These are phyloP conservation scores for Salicornia ramosissima DNA, from an alignment of 148 eudicot species.

Conservation along the genomic window DNA sequence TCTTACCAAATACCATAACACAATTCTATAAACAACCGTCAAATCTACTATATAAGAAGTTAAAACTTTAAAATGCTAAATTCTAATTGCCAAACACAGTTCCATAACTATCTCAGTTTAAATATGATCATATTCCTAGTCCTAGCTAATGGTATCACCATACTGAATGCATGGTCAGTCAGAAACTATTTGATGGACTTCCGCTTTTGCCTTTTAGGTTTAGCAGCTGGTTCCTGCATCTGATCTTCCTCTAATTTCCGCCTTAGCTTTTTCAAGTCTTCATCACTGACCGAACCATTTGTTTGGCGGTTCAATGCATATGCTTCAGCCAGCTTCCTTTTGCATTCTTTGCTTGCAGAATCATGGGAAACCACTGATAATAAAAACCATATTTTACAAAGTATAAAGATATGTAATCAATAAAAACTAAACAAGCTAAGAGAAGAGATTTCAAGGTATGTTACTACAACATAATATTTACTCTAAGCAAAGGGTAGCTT, in stretches of 20 bases:
- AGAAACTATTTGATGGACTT: constrained; percentile 31
- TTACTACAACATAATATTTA: not conserved
- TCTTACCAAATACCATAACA: too few species aligned
- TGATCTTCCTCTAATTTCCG: constrained; percentile 52
- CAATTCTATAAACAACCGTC: too few species aligned
- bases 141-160: not conserved
- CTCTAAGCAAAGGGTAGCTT: not conserved
- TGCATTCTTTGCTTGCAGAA: constrained; percentile 84
- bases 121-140: not conserved
- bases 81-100: too few species aligned
- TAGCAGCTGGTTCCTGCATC: constrained; percentile 33
- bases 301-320: constrained; percentile 63
- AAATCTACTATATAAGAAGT: too few species aligned
- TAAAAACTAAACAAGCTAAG: not conserved
- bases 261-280: constrained; percentile 48
- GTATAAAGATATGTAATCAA: not conserved
- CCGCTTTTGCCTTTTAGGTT: constrained; percentile 49
- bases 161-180: too few species aligned
- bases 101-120: not conserved
- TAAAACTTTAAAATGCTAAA: too few species aligned
- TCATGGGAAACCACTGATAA: constrained; percentile 67
- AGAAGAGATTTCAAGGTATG: not conserved
- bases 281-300: constrained; percentile 53
- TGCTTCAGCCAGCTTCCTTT: constrained; percentile 64
- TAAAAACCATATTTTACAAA: not conserved